phyloP scores from a whole-genome alignment of 2,329 filamentous ascomycete species.

The Fusarium tanahbumbuense region DNA sequence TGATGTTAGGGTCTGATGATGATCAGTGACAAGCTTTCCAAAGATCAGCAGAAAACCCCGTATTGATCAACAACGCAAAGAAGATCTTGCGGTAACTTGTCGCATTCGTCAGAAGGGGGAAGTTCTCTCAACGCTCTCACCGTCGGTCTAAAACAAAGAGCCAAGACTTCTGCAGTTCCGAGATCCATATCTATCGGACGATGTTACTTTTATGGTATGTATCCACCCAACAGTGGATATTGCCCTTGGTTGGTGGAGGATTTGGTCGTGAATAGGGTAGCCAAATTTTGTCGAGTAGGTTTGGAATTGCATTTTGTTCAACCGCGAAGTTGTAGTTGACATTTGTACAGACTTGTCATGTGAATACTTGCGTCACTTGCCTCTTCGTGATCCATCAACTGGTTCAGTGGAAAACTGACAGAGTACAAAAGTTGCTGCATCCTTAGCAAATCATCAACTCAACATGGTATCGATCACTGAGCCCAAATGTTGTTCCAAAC shows the following conservation, averaged over 20 bases:
- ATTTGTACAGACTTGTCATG: too few relatives aligned
- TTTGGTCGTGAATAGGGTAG: not conserved
- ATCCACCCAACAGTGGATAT: not conserved
- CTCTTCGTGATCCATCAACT: too few relatives aligned
- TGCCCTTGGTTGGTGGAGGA: not conserved
- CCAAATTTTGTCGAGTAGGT: not conserved
- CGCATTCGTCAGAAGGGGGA: not conserved
- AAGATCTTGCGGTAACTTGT: not conserved
- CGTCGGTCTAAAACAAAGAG: not conserved
- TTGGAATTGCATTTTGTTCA: too few relatives aligned
- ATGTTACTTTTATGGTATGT: not conserved
- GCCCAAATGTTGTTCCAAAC: too few relatives aligned
- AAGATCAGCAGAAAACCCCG: not conserved
- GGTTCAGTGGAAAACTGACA: too few relatives aligned
- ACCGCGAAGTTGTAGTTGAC: accelerated
- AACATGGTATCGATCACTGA: too few relatives aligned
- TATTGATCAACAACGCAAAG: not conserved
- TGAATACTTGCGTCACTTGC: too few relatives aligned
- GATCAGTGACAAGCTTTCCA: not conserved
- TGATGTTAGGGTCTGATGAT: not conserved
- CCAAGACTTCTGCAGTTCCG: not conserved
- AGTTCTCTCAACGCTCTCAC: not conserved
- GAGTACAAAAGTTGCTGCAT: too few relatives aligned
- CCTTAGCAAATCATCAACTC: too few relatives aligned
- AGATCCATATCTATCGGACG: not conserved